phyloP scores from a whole-genome alignment of 2,329 filamentous ascomycete species.

The Tricladium varicosporioides region DNA sequence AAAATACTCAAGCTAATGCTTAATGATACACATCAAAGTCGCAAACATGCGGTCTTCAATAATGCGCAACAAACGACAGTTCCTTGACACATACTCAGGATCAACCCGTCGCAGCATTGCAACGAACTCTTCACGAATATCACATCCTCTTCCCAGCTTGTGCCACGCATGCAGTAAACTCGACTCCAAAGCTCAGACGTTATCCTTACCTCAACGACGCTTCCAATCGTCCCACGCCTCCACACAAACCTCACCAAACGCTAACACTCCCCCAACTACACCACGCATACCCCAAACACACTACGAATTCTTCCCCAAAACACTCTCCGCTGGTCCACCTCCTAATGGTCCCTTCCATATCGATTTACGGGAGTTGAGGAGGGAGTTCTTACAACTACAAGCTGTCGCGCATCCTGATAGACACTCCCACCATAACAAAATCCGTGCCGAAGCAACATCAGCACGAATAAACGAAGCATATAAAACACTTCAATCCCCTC shows the following conservation, averaged over 20 bases:
- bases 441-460: slow-evolving; percentile 71
- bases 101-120: slow-evolving; percentile 15
- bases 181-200: not conserved
- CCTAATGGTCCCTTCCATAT: slow-evolving; percentile 74
- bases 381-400: slow-evolving; percentile 86
- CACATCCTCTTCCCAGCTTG: not conserved
- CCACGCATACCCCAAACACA: slow-evolving; percentile 49
- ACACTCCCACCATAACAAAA: slow-evolving; percentile 48
- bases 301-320: slow-evolving; percentile 85
- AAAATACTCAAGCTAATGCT: not conserved
- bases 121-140: not conserved
- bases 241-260: slow-evolving; percentile 1
- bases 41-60: slow-evolving; percentile 14
- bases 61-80: slow-evolving; percentile 5
- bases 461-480: slow-evolving; percentile 89
- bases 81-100: slow-evolving; percentile 4
- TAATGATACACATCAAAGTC: not conserved
- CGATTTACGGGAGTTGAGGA: slow-evolving; percentile 66
- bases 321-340: slow-evolving; percentile 75
- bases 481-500: slow-evolving; percentile 74
- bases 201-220: not conserved
- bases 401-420: slow-evolving; percentile 70
- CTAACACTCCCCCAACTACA: not conserved
- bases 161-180: slow-evolving; percentile 14
- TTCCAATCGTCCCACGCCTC: slow-evolving; percentile 7